Evolutionary conservation across 495 filamentous ascomycete genomes (phyloP).

Genomic region (Chaetomidium leptoderma): DNA sequence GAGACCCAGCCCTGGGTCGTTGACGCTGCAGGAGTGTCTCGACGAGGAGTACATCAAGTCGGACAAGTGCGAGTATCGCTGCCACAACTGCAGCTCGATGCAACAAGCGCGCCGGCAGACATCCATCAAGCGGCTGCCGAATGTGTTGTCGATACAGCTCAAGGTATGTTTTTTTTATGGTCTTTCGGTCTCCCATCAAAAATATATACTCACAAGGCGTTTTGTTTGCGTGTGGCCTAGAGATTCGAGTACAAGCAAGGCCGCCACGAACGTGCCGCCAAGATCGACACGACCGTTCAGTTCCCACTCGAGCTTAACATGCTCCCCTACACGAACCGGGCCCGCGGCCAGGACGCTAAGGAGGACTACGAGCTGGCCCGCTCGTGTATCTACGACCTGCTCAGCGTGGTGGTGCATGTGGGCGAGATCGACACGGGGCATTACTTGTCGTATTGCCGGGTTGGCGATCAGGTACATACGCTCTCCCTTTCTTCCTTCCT

Average conservation of each 20-base stretch:
- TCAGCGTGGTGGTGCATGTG: constrained; percentile 79
- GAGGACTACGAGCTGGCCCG: constrained; percentile 48
- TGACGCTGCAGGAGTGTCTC: constrained; percentile 69
- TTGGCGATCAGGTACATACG: constrained; percentile 65
- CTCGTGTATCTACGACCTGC: constrained; percentile 70
- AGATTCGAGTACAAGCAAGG: constrained; percentile 71
- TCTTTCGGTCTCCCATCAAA: background rate
- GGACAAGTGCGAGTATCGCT: constrained; percentile 74
- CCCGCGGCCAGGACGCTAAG: constrained; percentile 36
- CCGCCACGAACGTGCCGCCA: constrained; percentile 57
- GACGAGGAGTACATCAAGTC: constrained; percentile 76
- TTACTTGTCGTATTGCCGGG: constrained; percentile 80
- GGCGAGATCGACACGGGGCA: constrained; percentile 85
- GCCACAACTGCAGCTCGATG: constrained; percentile 65
- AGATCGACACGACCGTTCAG: constrained; percentile 73
- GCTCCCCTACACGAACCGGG: constrained; percentile 74
- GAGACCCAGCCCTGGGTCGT: constrained; percentile 26
- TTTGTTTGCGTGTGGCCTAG: constrained; percentile 39
- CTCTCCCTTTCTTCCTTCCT: background rate
- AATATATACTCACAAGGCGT: constrained; percentile 1
- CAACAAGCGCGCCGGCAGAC: constrained; percentile 76
- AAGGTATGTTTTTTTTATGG: constrained; percentile 61
- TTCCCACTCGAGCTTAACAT: constrained; percentile 86
- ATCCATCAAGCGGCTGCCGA: constrained; percentile 71
- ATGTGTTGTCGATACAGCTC: constrained; percentile 84